Evolutionary conservation across 768 basidiomycete species (phyloP).

Genomic region (Pisolithus sp.): DNA sequence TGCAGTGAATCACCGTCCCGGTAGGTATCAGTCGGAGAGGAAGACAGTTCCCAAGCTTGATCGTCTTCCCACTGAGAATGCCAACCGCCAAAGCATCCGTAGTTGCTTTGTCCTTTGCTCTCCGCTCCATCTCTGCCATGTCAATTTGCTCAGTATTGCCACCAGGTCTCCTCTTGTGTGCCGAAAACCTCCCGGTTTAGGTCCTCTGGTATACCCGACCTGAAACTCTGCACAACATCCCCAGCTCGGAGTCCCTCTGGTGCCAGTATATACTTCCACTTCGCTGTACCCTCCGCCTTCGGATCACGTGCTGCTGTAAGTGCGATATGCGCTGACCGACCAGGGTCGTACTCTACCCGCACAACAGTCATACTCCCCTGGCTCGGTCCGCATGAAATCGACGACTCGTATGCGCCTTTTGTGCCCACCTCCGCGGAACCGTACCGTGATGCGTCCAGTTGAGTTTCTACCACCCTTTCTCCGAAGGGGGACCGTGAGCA

Average conservation of each 20-base stretch:
- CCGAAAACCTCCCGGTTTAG: slow-evolving; percentile 41
- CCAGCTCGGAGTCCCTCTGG: slow-evolving; percentile 87
- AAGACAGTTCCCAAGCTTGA: slow-evolving; percentile 90
- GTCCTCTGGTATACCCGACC: slow-evolving; percentile 72
- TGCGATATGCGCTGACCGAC: slow-evolving; percentile 90
- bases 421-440: slow-evolving; percentile 90
- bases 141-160: slow-evolving; percentile 8
- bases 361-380: slow-evolving; percentile 85
- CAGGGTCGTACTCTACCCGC: slow-evolving; percentile 95
- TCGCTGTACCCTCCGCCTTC: slow-evolving; percentile 43
- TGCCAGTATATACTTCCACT: slow-evolving; percentile 90
- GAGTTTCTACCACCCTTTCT: slow-evolving; percentile 83
- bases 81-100: slow-evolving; percentile 71
- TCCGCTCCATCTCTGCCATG: slow-evolving; percentile 19
- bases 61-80: slow-evolving; percentile 72
- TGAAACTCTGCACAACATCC: slow-evolving; percentile 80
- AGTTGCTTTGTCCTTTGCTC: slow-evolving; percentile 29
- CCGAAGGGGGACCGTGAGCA: slow-evolving; percentile 75
- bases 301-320: slow-evolving; percentile 63
- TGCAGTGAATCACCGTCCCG: slow-evolving; percentile 84
- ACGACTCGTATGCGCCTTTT: slow-evolving; percentile 76
- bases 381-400: slow-evolving; percentile 76
- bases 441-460: slow-evolving; percentile 79
- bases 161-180: slow-evolving; percentile 13
- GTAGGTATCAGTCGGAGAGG: slow-evolving; percentile 87